Conservation (phyloP, 2,329 filamentous ascomycete genomes). For the Epichloe coenophiala region DNA sequence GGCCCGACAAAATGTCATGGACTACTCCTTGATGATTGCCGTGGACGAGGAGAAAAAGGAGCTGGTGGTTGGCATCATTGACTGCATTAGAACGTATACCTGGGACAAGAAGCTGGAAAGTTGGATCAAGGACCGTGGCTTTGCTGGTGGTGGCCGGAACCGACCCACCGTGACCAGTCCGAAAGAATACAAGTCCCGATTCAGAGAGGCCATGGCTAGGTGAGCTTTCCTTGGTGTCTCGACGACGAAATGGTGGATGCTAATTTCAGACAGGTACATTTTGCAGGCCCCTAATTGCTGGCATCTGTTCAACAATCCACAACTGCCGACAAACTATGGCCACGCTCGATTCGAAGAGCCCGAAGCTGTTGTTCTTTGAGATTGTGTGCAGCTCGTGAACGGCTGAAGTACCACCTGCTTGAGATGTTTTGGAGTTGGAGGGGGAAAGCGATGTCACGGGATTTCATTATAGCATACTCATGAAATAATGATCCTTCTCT, state of each 20-base stretch:
- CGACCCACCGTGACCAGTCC: slow-evolving; percentile 92
- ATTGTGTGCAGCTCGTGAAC: neutral
- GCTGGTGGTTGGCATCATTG: slow-evolving; percentile 92
- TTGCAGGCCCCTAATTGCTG: slow-evolving; percentile 63
- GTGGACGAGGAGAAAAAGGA: slow-evolving; percentile 85
- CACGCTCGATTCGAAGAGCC: slow-evolving; percentile 27
- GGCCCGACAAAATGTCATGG: slow-evolving; percentile 93
- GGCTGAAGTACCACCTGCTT: neutral
- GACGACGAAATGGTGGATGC: neutral
- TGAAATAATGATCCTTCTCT: neutral
- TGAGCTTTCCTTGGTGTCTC: slow-evolving; percentile 28
- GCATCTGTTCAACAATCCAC: slow-evolving; percentile 48
- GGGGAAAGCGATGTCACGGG: neutral
- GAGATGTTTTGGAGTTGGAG: neutral
- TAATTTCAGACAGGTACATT: slow-evolving; percentile 40
- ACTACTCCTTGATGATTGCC: slow-evolving; percentile 96
- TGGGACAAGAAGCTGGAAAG: slow-evolving; percentile 99
- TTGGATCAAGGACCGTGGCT: slow-evolving; percentile 96
- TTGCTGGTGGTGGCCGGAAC: slow-evolving; percentile 62
- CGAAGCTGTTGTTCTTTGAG: slow-evolving; percentile 9
- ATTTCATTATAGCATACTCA: neutral
- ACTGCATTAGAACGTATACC: slow-evolving; percentile 95
- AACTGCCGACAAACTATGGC: slow-evolving; percentile 22
- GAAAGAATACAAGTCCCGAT: slow-evolving; percentile 93
- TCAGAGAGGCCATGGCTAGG: slow-evolving; percentile 91